A percentile compares a stretch with the other conserved stretches of the same genome.
phyloP scores from a whole-genome alignment of 306 rosid genomes.

The Rosa chinensis region DNA sequence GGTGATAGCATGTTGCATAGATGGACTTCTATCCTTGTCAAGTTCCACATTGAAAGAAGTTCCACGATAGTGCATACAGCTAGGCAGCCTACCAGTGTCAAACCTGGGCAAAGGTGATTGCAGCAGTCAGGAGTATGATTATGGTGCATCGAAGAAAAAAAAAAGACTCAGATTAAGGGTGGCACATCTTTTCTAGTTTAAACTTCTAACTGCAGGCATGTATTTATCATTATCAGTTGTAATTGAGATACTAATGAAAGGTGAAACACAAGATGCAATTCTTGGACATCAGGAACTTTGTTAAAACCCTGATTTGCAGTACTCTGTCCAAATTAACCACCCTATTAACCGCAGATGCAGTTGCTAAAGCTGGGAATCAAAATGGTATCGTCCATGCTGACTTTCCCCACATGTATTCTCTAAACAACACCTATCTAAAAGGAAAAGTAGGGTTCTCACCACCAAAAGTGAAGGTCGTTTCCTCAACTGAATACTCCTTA shows the following conservation, averaged over 20 bases:
- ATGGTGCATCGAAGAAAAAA: not conserved
- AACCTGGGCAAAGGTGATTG: constrained; percentile 51
- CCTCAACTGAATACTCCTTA: constrained; percentile 63
- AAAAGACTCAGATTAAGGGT: not conserved
- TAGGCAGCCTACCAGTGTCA: constrained; percentile 53
- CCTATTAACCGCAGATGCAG: not conserved
- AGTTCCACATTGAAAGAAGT: constrained; percentile 97
- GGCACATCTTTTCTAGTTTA: constrained; percentile 7
- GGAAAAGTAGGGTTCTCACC: constrained; percentile 70
- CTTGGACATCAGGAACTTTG: not conserved
- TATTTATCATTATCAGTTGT: not conserved
- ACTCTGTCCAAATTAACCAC: not conserved
- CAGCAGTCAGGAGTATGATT: constrained; percentile 26
- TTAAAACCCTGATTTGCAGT: not conserved
- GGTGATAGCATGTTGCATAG: constrained; percentile 93
- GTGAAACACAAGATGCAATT: constrained; percentile 1
- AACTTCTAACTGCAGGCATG: not conserved
- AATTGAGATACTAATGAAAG: not conserved
- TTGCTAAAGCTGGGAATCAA: not conserved
- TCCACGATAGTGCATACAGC: constrained; percentile 65
- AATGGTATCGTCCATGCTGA: constrained; percentile 21
- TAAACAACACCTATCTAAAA: constrained; percentile 41
- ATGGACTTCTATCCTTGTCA: constrained; percentile 92
- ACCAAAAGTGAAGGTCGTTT: constrained; percentile 41
- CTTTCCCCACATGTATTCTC: constrained; percentile 13